Evolutionary conservation across 352 stramenopile species (phyloP).

Genomic region (Phytophthora cactorum): DNA sequence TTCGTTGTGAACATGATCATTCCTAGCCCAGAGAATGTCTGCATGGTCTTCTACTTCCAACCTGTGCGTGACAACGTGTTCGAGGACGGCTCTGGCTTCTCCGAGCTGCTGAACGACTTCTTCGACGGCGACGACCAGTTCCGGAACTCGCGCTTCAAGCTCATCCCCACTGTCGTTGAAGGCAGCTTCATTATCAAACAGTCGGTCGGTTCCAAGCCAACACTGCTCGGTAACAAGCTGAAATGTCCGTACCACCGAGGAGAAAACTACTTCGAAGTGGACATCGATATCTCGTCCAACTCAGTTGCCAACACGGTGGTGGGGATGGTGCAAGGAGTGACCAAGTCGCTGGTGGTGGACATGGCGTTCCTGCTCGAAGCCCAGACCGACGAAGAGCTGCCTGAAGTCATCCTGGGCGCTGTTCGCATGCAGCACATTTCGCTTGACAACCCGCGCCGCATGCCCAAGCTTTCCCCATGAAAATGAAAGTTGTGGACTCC

Average conservation of each 20-base stretch:
- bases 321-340: constrained; percentile 90
- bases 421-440: constrained; percentile 86
- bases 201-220: constrained; percentile 95
- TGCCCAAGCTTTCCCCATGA: constrained; percentile 46
- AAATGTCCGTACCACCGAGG: constrained; percentile 89
- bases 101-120: constrained; percentile 90
- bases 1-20: constrained; percentile 93
- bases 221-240: constrained; percentile 97
- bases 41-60: constrained; percentile 90
- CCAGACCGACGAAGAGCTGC: constrained; percentile 87
- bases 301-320: constrained; percentile 91
- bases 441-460: constrained; percentile 74
- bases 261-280: constrained; percentile 96
- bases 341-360: constrained; percentile 90
- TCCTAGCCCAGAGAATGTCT: constrained; percentile 75
- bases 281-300: constrained; percentile 95
- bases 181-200: constrained; percentile 97
- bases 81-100: constrained; percentile 89
- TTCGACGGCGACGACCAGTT: constrained; percentile 95
- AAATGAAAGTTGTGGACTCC: background rate
- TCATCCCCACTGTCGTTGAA: constrained; percentile 97
- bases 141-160: constrained; percentile 97
- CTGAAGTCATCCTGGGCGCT: constrained; percentile 79
- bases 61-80: constrained; percentile 81
- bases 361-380: constrained; percentile 90